These are phyloP conservation scores for Dictyostelium purpureum DNA, from an alignment of 78 protist genomes.

Conservation along the genomic window DNA sequence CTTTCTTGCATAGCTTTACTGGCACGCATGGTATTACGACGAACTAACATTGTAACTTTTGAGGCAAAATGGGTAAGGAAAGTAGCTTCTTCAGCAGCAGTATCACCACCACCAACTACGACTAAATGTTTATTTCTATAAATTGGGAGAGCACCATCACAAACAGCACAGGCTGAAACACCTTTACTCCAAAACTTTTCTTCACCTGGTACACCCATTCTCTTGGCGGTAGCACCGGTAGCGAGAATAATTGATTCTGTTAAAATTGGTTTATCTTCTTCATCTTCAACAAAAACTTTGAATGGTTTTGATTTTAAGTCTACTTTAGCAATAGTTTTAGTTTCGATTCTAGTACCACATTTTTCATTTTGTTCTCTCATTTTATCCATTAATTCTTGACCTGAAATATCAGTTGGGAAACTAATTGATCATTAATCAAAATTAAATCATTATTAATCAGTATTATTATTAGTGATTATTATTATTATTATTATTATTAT, in stretches of 20 bases:
- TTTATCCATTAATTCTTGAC: conserved; percentile 76
- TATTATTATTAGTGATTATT: neutral
- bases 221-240: conserved; percentile 89
- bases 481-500: neutral
- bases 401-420: conserved; percentile 79
- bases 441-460: too few relatives aligned
- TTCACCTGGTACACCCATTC: conserved; percentile 81
- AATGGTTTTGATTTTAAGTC: conserved; percentile 66
- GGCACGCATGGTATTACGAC: conserved; percentile 90
- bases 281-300: conserved; percentile 19
- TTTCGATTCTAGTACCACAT: conserved; percentile 70
- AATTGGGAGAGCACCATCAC: conserved; percentile 92
- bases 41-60: conserved; percentile 81
- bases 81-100: conserved; percentile 92
- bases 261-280: neutral
- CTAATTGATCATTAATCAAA: too few relatives aligned
- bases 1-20: conserved; percentile 88
- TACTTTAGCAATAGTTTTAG: conserved; percentile 43
- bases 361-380: conserved; percentile 79
- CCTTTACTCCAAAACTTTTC: conserved; percentile 83
- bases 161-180: conserved; percentile 92
- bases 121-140: conserved; percentile 82
- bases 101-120: conserved; percentile 95
- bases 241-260: conserved; percentile 85
- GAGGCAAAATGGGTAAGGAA: conserved; percentile 84